phyloP scores from a whole-genome alignment of 2,329 filamentous ascomycete genomes.

The Microcera coccophila region DNA sequence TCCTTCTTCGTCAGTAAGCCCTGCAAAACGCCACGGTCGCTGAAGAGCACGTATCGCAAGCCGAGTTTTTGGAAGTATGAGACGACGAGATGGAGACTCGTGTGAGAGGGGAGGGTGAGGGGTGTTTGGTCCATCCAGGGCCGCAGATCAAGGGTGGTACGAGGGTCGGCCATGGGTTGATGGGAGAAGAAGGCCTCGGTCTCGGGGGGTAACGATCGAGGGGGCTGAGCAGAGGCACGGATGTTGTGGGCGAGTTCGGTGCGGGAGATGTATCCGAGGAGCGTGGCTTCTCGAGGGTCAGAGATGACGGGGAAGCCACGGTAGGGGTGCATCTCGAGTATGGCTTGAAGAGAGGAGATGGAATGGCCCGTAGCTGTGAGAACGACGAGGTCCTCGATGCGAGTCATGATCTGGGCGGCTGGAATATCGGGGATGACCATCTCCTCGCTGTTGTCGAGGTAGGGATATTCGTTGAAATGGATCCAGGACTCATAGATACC shows the following conservation, averaged over 20 bases:
- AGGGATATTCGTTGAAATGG: conserved; percentile 90
- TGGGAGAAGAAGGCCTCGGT: conserved; percentile 83
- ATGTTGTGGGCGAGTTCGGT: conserved; percentile 82
- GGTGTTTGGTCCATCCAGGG: conserved; percentile 99
- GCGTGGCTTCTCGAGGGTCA: conserved; percentile 68
- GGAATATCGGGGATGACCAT: conserved; percentile 78
- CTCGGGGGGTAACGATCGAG: conserved; percentile 60
- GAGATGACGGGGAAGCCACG: conserved; percentile 90
- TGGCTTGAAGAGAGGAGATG: conserved; percentile 65
- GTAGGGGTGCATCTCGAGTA: conserved; percentile 72
- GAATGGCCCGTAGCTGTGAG: conserved; percentile 87
- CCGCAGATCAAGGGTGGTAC: conserved; percentile 75
- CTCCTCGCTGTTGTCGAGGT: conserved; percentile 85
- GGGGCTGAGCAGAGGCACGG: conserved; percentile 49
- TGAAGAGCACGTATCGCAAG: conserved; percentile 83
- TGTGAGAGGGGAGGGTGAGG: conserved; percentile 76
- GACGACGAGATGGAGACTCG: conserved; percentile 77
- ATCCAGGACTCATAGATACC: conserved; percentile 99
- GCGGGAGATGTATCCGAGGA: conserved; percentile 91
- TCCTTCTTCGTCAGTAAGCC: conserved; percentile 96
- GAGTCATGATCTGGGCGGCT: conserved; percentile 86
- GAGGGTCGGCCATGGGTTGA: conserved; percentile 74
- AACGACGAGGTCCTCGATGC: conserved; percentile 82
- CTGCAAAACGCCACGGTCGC: conserved; percentile 73
- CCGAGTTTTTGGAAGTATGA: conserved; percentile 94